Evolutionary conservation across 192 early-diverging fungal genomes (phyloP).

Genomic region (Oehlia diaphana): DNA sequence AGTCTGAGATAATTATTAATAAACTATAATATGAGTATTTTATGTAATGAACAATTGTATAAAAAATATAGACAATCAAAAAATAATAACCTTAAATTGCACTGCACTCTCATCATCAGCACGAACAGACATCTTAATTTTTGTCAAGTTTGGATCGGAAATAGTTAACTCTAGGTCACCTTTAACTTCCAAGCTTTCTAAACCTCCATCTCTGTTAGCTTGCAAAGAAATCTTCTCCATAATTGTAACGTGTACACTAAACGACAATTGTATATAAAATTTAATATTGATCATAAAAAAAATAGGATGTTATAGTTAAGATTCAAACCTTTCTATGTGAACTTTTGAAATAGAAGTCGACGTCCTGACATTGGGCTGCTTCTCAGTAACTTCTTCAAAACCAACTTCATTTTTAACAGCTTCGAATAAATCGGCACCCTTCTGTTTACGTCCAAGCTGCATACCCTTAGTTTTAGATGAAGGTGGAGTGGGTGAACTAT

Average conservation of each 20-base stretch:
- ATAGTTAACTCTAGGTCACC: constrained; percentile 86
- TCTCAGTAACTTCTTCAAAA: constrained; percentile 44
- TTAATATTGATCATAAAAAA: neutral
- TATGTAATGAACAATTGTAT: neutral
- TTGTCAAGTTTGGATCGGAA: constrained; percentile 61
- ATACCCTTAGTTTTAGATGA: constrained; percentile 78
- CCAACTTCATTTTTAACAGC: constrained; percentile 84
- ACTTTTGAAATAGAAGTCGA: constrained; percentile 29
- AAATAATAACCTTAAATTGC: constrained; percentile 75
- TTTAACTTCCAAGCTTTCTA: constrained; percentile 92
- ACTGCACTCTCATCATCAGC: constrained; percentile 62
- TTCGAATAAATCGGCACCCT: constrained; percentile 76
- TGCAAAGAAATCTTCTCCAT: constrained; percentile 86
- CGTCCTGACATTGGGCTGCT: neutral
- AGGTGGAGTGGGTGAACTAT: constrained; percentile 40
- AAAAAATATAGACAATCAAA: too few species aligned
- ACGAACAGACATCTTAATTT: constrained; percentile 64
- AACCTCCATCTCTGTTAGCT: constrained; percentile 87
- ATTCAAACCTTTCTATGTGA: constrained; percentile 13
- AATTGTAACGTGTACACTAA: constrained; percentile 83
- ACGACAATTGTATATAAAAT: constrained; percentile 21
- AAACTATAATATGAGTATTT: constrained; percentile 1
- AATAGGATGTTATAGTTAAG: too few species aligned
- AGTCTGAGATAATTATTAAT: constrained; percentile 53
- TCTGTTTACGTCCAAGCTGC: constrained; percentile 92